A percentile compares a stretch with the other conserved stretches of the same genome.
Conservation (phyloP, 345 rosid genomes). For the Mangifera indica region DNA sequence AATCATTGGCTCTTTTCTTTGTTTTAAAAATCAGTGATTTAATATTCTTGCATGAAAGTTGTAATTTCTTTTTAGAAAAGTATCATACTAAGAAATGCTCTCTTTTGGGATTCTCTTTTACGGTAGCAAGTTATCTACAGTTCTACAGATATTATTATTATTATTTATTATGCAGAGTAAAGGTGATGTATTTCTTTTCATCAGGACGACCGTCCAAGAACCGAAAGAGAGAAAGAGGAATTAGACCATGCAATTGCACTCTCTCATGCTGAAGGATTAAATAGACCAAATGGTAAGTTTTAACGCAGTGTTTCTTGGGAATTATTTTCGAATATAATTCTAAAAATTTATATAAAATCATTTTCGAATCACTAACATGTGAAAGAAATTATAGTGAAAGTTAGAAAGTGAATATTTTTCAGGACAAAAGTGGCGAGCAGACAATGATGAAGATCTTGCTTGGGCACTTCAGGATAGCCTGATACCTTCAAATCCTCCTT, state of each 20-base stretch:
- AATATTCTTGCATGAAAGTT: not conserved
- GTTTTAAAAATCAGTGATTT: too few species aligned
- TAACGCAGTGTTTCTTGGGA: not conserved
- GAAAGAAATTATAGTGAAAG: too few species aligned
- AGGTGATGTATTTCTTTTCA: constrained; percentile 1
- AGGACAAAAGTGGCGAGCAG: constrained; percentile 56
- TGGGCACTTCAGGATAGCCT: constrained; percentile 41
- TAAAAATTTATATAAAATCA: too few species aligned
- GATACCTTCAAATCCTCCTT: constrained; percentile 54
- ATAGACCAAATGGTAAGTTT: constrained; percentile 54
- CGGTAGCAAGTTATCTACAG: constrained; percentile 7
- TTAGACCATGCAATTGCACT: constrained; percentile 65
- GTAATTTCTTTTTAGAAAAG: not conserved
- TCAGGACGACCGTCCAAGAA: constrained; percentile 64
- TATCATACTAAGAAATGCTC: not conserved
- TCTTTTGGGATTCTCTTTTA: not conserved
- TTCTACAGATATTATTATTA: too few species aligned
- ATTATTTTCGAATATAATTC: too few species aligned
- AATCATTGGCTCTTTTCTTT: not conserved
- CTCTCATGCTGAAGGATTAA: constrained; percentile 57
- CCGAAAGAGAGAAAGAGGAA: constrained; percentile 59
- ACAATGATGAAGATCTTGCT: constrained; percentile 44
- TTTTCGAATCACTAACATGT: too few species aligned
- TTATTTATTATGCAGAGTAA: too few species aligned
- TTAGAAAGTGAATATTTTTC: not conserved